These are phyloP conservation scores for Aspergillus coremiiformis DNA, from an alignment of 495 filamentous ascomycete species.

Conservation along the genomic window DNA sequence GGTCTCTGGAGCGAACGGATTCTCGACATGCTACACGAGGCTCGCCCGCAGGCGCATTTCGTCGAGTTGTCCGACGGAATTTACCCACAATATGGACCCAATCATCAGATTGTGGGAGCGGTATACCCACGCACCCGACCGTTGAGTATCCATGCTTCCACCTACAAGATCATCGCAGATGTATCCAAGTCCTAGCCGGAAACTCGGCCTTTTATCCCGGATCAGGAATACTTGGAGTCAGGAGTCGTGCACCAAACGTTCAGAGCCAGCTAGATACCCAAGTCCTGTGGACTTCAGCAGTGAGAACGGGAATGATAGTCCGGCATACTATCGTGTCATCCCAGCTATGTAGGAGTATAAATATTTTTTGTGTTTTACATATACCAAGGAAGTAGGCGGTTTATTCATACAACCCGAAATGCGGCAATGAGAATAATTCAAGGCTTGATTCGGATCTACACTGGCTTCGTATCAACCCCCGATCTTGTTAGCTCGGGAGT, in stretches of 20 bases:
- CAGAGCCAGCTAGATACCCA: not conserved
- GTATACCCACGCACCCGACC: slow-evolving; percentile 27
- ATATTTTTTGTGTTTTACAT: not conserved
- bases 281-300: not conserved
- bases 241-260: not conserved
- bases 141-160: slow-evolving; percentile 24
- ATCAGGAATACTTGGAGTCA: not conserved
- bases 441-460: too few species aligned
- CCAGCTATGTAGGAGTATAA: not conserved
- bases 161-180: slow-evolving; percentile 32
- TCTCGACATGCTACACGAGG: slow-evolving; percentile 43
- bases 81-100: slow-evolving; percentile 24
- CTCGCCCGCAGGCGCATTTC: slow-evolving; percentile 49
- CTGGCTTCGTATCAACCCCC: too few species aligned
- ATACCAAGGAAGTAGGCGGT: not conserved
- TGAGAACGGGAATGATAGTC: not conserved
- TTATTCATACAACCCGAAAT: not conserved
- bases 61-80: slow-evolving; percentile 52
- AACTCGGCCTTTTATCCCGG: too few species aligned
- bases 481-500: too few species aligned
- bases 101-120: slow-evolving; percentile 24
- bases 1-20: slow-evolving; percentile 66
- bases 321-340: not conserved
- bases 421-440: not conserved
- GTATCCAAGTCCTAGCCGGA: slow-evolving; percentile 21